Conservation (phyloP, 768 basidiomycete genomes). For the Melanogaster broomeanus region DNA sequence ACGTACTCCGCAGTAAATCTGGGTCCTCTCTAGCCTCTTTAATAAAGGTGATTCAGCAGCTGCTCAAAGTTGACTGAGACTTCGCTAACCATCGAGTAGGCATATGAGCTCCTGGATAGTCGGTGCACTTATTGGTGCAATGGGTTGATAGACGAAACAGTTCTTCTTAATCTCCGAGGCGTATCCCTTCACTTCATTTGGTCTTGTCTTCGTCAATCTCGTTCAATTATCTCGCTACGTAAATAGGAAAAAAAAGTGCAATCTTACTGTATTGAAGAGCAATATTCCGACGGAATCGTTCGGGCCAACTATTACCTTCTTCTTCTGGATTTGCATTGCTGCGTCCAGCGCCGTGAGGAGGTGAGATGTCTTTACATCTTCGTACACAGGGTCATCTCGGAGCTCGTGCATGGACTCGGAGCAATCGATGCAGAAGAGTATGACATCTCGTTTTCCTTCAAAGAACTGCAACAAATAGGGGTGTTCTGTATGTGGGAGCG, state of each 20-base stretch:
- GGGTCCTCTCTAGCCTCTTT: conserved; percentile 70
- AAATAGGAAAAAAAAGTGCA: rapidly evolving
- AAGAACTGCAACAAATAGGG: conserved; percentile 46
- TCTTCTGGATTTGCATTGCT: conserved; percentile 85
- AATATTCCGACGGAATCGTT: conserved; percentile 89
- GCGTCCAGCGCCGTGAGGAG: conserved; percentile 78
- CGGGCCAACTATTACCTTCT: conserved; percentile 86
- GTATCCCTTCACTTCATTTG: conserved; percentile 36
- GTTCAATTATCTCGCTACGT: neutral
- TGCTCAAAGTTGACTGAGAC: neutral
- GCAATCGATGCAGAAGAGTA: conserved; percentile 95
- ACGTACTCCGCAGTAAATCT: conserved; percentile 53
- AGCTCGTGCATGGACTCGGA: conserved; percentile 86
- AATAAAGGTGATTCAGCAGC: conserved; percentile 5
- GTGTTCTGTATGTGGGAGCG: conserved; percentile 1
- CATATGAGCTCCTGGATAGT: conserved; percentile 79
- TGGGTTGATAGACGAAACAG: conserved; percentile 73
- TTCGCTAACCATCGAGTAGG: conserved; percentile 67
- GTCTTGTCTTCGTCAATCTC: conserved; percentile 18
- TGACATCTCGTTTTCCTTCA: conserved; percentile 80
- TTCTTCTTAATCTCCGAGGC: conserved; percentile 67
- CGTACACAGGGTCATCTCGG: conserved; percentile 61
- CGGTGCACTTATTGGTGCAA: conserved; percentile 76
- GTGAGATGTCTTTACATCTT: conserved; percentile 72
- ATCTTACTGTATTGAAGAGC: conserved; percentile 87